Base-by-base conservation (phyloP, 2,329 filamentous ascomycete species). In the Leptosphaerulina australis region DNA sequence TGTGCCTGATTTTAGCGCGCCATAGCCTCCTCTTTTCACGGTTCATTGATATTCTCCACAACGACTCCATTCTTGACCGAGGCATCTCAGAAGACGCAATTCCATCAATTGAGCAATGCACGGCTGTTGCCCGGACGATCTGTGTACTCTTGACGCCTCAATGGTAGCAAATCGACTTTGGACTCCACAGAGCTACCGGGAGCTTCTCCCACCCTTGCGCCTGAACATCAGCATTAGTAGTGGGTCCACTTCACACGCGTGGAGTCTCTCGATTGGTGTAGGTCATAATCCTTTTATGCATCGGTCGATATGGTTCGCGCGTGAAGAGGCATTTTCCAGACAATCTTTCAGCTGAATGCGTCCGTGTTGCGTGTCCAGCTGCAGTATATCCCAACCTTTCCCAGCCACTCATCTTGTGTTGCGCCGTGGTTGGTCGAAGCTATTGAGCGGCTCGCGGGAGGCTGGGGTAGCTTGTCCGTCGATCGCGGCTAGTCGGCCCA, bases 241-340 rank as follows among this genome's bases (percentile, higher is more conserved):
- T 52, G 50, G 48, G 34, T 44, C 56, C 35, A 55, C 46, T 25
- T 10, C 35, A 52, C 55, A 53, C 53, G 60, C 68, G 69, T 72
- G 68, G 68, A 64, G 56, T 52, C 2, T 36, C 39, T 51, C 67
- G 59, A 72, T 72, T 72, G 69, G 59, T 56, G 41, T 30, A 41
- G 6, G 31, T 10, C 14, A 43, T 36, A 15, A 20, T 30, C 20
- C 35, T 40, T n/a, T n/a, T 30, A 45, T 50, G 40, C 48, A 36
- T 40, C 40, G 11, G 34, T 55, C 44, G 41, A 59, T 55, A 59
- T 66, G 62, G 64, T 64, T 61, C 59, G 45, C 55, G 36, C 44
- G 31, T 20, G n/a, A 37, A 58, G 54, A 53, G 54, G 49, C 62
- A 59, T 62, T 64, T 63, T 53, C 40, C 29, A 36, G 18, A 35